Evolutionary conservation across 2,329 filamentous ascomycete genomes (phyloP).

Genomic region (Penicillium sp.): DNA sequence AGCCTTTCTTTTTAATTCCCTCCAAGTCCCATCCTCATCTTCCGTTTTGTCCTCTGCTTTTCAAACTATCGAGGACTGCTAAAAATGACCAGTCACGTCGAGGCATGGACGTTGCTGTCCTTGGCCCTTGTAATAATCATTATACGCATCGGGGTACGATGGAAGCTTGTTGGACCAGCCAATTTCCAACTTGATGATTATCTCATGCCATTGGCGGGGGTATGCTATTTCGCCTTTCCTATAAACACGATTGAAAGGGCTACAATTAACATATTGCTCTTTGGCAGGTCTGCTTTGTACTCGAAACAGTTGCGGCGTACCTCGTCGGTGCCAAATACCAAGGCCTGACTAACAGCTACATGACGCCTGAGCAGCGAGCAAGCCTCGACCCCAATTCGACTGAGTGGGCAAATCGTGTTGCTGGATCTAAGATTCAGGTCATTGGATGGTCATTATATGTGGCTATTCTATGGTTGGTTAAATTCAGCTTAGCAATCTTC

Average conservation of each 20-base stretch:
- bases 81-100: conserved; percentile 22
- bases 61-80: neutral
- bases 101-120: conserved; percentile 50
- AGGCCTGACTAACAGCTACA: conserved; percentile 56
- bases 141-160: conserved; percentile 16
- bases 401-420: conserved; percentile 49
- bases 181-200: conserved; percentile 22
- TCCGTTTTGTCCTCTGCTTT: neutral
- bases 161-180: conserved; percentile 17
- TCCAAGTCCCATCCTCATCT: neutral
- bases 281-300: conserved; percentile 46
- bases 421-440: conserved; percentile 53
- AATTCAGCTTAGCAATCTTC: conserved; percentile 54
- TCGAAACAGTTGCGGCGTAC: conserved; percentile 50
- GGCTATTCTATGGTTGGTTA: conserved; percentile 52
- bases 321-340: conserved; percentile 46
- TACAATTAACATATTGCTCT: neutral
- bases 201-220: conserved; percentile 20
- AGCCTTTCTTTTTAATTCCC: neutral
- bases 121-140: conserved; percentile 13
- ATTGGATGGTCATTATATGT: conserved; percentile 56
- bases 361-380: conserved; percentile 51
- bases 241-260: neutral
- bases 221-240: conserved; percentile 1
- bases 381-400: conserved; percentile 43